phyloP scores from a whole-genome alignment of 257 asterid species.

The Ballota nigra region DNA sequence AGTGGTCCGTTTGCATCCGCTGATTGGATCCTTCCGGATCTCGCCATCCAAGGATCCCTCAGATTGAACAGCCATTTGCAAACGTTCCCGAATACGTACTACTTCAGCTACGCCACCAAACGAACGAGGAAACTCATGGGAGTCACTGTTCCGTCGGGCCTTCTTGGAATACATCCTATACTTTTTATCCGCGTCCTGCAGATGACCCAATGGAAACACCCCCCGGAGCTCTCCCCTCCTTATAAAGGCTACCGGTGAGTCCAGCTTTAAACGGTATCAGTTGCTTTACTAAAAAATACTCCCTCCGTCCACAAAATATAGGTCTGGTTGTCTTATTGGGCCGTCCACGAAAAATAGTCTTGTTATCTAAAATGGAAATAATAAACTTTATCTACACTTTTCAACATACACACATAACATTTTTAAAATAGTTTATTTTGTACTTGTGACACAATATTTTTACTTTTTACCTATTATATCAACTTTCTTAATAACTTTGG shows the following conservation, averaged over 20 bases:
- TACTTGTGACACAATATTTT: too few species aligned
- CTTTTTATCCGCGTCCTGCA: slow-evolving; percentile 81
- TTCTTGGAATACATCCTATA: slow-evolving; percentile 79
- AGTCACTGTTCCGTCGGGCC: slow-evolving; percentile 73
- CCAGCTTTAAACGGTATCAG: too few species aligned
- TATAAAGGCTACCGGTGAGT: slow-evolving; percentile 87
- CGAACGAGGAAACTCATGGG: slow-evolving; percentile 70
- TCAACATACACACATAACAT: too few species aligned
- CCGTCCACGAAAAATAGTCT: too few species aligned
- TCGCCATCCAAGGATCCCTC: slow-evolving; percentile 80
- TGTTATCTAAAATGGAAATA: too few species aligned
- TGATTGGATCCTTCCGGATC: slow-evolving; percentile 98
- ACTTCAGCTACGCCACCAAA: slow-evolving; percentile 95
- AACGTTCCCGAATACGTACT: slow-evolving; percentile 78
- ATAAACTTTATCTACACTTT: too few species aligned
- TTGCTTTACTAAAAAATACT: background rate
- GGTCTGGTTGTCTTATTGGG: too few species aligned
- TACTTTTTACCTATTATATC: too few species aligned
- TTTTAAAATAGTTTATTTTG: too few species aligned
- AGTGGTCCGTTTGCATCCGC: slow-evolving; percentile 87
- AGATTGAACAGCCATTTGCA: slow-evolving; percentile 56
- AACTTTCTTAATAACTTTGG: too few species aligned
- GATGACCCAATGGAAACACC: slow-evolving; percentile 87
- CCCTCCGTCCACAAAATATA: too few species aligned
- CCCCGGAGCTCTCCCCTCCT: slow-evolving; percentile 72